Percentiles rank a stretch among this genome's conserved stretches.
Conservation (phyloP, 2,329 filamentous ascomycete genomes). For the Fusarium tuaranense region DNA sequence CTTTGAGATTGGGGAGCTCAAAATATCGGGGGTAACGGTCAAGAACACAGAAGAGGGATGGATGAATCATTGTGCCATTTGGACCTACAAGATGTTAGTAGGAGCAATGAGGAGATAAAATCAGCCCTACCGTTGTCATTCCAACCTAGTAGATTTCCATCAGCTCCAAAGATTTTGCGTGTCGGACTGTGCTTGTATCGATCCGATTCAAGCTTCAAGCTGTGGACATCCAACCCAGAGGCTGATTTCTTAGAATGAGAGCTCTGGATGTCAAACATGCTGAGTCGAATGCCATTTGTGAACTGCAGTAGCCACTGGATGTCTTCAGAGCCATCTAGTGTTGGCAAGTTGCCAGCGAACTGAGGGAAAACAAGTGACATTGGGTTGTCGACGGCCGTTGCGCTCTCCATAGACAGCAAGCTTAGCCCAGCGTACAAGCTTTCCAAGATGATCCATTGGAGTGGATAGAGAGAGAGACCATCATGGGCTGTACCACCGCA, state of each 20-base stretch:
- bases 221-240: constrained; percentile 13
- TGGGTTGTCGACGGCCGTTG: constrained; percentile 9
- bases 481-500: constrained; percentile 36
- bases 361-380: constrained; percentile 39
- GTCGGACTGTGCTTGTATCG: constrained; percentile 25
- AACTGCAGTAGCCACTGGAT: constrained; percentile 41
- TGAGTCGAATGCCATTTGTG: constrained; percentile 32
- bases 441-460: constrained; percentile 42
- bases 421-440: constrained; percentile 32
- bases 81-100: constrained; percentile 3
- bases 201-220: constrained; percentile 34
- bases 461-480: constrained; percentile 37
- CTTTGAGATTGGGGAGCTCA: constrained; percentile 33
- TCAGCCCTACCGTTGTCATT: constrained; percentile 13
- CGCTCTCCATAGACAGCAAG: constrained; percentile 7
- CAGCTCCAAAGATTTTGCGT: constrained; percentile 29
- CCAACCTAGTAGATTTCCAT: constrained; percentile 35
- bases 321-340: constrained; percentile 39
- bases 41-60: constrained; percentile 40
- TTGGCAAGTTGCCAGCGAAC: constrained; percentile 36
- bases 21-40: constrained; percentile 38
- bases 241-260: constrained; percentile 21
- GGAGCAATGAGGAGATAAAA: fast-evolving
- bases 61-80: constrained; percentile 37
- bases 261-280: constrained; percentile 44